Evolutionary conservation across 352 stramenopile species (phyloP), one percentile per base, ranked within the genome.

Genomic region (Pythium myriotylum): DNA sequence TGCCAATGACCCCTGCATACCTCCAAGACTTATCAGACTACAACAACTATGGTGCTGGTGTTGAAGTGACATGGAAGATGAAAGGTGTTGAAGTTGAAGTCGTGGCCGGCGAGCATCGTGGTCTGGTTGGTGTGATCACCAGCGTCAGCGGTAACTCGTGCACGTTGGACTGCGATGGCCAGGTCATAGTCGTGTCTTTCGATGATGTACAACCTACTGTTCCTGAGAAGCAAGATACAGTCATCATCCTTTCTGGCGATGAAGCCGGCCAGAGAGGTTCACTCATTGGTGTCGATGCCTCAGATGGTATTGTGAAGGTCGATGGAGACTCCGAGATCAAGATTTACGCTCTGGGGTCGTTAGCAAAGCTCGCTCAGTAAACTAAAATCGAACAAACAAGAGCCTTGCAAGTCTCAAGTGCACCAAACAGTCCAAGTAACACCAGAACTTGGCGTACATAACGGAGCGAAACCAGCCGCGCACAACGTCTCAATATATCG

Each of bases 281-380:
- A 35, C 59, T 95, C 2, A 95, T 95, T 61, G 87, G 87, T 73
- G 92, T 86, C n/a, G 85, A 95, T 68, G 77, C 75, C 14, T 82
- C 85, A 20, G 87, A 95, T 49, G 87, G 87, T 65, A 95, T 95
- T 60, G 87, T 95, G 46, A 95, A 95, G 77, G 84, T 95, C 17
- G 87, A 95, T 50, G 84, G 83, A 50, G 82, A 81, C 54, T 92
- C 86, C 26, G 87, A 95, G 72, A 95, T 95, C 73, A 95, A 95
- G 73, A 94, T 94, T 75, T 95, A 91, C 67, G 77, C 84, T 22
- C 81, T 94, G 50, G 81, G 81, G 29, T 84, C 78, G 59, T 69
- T 95, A 54, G 87, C 85, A 14, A 95, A 95, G 76, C 76, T 95
- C 51, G 83, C 78, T 37, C 82, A 93, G 75, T 91, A 86, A 88